Conservation (phyloP, 495 filamentous ascomycete genomes). For the Lasiosphaeriaceae sp. region DNA sequence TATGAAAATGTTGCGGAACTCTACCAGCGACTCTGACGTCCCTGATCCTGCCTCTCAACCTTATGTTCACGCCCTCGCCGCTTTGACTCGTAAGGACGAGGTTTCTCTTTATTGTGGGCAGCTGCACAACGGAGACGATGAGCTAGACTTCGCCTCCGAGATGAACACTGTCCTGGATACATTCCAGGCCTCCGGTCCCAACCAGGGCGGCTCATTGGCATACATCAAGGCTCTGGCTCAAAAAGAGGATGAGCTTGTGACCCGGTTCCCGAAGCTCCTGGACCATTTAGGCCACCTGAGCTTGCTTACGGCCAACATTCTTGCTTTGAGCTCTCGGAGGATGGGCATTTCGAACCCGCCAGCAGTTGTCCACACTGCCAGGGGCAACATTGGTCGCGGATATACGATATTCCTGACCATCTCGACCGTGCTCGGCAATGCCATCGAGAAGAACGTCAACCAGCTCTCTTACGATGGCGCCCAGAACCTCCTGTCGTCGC, state of each 20-base stretch:
- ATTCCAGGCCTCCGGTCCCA: slow-evolving; percentile 27
- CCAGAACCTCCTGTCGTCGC: slow-evolving; percentile 26
- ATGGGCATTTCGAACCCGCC: slow-evolving; percentile 6
- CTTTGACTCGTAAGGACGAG: slow-evolving; percentile 31
- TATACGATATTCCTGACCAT: slow-evolving; percentile 38
- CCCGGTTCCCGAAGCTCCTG: slow-evolving; percentile 38
- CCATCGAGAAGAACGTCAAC: slow-evolving; percentile 48
- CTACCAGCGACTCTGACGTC: slow-evolving; percentile 6
- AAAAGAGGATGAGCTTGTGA: slow-evolving; percentile 27
- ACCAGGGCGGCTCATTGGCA: slow-evolving; percentile 10
- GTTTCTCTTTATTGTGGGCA: slow-evolving; percentile 19
- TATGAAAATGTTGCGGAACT: slow-evolving; percentile 7
- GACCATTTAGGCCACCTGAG: slow-evolving; percentile 39
- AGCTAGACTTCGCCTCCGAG: slow-evolving; percentile 30
- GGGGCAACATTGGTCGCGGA: slow-evolving; percentile 27
- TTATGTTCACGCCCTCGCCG: slow-evolving; percentile 27
- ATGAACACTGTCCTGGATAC: slow-evolving; percentile 21
- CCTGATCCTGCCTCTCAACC: slow-evolving; percentile 25
- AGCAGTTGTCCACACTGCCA: slow-evolving; percentile 15
- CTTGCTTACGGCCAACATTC: slow-evolving; percentile 26
- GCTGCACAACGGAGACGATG: slow-evolving; percentile 17
- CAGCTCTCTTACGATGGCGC: slow-evolving; percentile 43
- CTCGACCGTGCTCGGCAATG: slow-evolving; percentile 34
- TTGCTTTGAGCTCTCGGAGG: slow-evolving; percentile 26
- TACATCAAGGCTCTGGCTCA: slow-evolving; percentile 27